These are phyloP conservation scores for Cajanus cajan DNA, from an alignment of 306 rosid genomes.

Conservation along the genomic window DNA sequence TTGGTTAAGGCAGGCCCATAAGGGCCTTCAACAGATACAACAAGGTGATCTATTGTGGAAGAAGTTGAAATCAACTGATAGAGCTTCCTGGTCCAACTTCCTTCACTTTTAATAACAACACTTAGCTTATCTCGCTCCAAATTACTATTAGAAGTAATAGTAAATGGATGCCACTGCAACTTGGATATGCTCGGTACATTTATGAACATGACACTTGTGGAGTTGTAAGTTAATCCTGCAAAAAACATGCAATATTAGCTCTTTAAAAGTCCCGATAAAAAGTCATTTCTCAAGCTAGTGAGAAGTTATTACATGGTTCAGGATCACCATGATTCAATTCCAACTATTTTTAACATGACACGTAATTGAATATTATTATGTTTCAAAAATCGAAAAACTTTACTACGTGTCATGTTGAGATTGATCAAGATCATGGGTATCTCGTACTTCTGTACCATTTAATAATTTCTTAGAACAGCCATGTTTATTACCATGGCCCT, in stretches of 20 bases:
- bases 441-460: too few species aligned
- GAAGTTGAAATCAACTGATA: conserved; percentile 58
- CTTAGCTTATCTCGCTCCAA: conserved; percentile 64
- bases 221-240: conserved; percentile 62
- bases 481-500: conserved; percentile 45
- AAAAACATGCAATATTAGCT: background rate
- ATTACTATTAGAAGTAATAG: conserved; percentile 62
- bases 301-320: too few species aligned
- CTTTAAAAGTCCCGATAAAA: background rate
- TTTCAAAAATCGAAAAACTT: too few species aligned
- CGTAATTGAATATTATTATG: too few species aligned
- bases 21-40: conserved; percentile 77
- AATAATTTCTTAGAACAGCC: too few species aligned
- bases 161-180: conserved; percentile 96
- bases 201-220: conserved; percentile 70
- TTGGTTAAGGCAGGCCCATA: conserved; percentile 64
- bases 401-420: too few species aligned
- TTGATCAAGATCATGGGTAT: too few species aligned
- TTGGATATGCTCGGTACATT: conserved; percentile 75
- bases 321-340: too few species aligned
- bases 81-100: conserved; percentile 69
- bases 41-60: conserved; percentile 41
- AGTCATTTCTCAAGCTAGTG: background rate
- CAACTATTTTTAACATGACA: too few species aligned
- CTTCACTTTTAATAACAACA: conserved; percentile 66